Evolutionary conservation across 345 rosid species (phyloP), one percentile per base, ranked within the genome.

Genomic region (Syzygium jambos): DNA sequence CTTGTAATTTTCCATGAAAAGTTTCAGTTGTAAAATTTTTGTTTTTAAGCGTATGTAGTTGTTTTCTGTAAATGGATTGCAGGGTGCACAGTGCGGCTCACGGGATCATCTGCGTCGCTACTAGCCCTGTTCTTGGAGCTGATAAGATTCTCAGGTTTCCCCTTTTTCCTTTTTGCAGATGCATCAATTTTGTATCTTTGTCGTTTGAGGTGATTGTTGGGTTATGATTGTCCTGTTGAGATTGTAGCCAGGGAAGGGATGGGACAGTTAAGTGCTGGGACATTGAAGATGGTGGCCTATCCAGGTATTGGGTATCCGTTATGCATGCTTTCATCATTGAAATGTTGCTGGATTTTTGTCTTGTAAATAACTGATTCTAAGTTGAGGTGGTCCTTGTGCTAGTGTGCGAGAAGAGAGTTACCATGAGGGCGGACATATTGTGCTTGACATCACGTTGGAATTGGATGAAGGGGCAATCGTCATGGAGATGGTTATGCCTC

Each of bases 241-340:
- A 38, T n/a, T 86, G 83, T 92, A 96, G 99, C 90, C 99, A 97
- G 91, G 99, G 99, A 25, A 94, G 95, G 92, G 99, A 98, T 92
- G 99, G 99, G 90, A 95, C 97, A 90, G 96, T 96, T 4, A 96
- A 98, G 93, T 92, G 93, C 88, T 98, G 99, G 99, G 98, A 93
- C 90, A 88, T 98, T 68, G 94, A 88, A 88, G 94, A 95, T 89
- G 98, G 98, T 86, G 98, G 95, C 90, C 89, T 97, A 16, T 94
- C 98, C 63, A 95, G 98, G 99, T 96, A 88, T 54, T 41, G 55
- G 7, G 46, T 84, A 22, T 27, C 54, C 49, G 52, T 68, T 68
- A 73, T 73, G 43, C 27, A 73, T 73, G 82, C 27, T 73, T 10
- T 73, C 4, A 0, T 73, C 2, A 4, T 73, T 49, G 82, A 73